Percentiles rank a stretch among this genome's conserved stretches.
phyloP scores from a whole-genome alignment of 2,329 filamentous ascomycete genomes.

The Pseudopyrenochaeta lycopersici region DNA sequence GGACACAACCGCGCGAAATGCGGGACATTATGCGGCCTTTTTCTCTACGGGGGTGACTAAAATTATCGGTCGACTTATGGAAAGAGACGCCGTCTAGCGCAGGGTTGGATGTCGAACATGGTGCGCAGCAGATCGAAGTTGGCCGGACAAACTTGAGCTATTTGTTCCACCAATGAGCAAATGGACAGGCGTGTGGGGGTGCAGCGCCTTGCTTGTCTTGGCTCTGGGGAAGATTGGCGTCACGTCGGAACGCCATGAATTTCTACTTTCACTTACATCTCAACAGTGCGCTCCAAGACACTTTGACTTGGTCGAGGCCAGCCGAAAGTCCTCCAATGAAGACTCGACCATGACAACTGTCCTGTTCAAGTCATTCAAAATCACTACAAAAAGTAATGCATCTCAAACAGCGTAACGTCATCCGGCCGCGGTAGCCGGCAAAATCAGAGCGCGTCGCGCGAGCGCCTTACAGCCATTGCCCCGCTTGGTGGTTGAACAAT shows the following conservation, averaged over 20 bases:
- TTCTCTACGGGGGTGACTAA: conserved; percentile 48
- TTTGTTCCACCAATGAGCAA: conserved; percentile 44
- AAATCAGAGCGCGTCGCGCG: conserved; percentile 27
- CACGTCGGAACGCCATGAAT: conserved; percentile 11
- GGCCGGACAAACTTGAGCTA: conserved; percentile 17
- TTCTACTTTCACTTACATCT: conserved; percentile 7
- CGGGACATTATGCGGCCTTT: conserved; percentile 42
- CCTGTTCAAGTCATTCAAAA: neutral
- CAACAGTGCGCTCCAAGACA: conserved; percentile 4
- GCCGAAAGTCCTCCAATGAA: neutral
- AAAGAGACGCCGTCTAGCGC: conserved; percentile 24
- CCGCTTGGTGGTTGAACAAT: conserved; percentile 25
- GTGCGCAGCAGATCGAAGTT: conserved; percentile 31
- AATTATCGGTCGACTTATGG: conserved; percentile 33
- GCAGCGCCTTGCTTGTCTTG: conserved; percentile 32
- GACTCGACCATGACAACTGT: neutral
- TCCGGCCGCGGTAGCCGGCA: conserved; percentile 42
- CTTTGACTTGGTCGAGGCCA: neutral
- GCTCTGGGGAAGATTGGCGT: conserved; percentile 41
- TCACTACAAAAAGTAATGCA: neutral
- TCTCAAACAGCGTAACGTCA: conserved; percentile 16
- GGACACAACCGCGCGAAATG: conserved; percentile 44
- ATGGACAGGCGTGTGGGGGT: conserved; percentile 35
- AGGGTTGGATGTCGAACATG: conserved; percentile 35
- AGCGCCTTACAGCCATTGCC: conserved; percentile 37